Evolutionary conservation across 2,329 filamentous ascomycete species (phyloP), one percentile per base, ranked within the genome.

Genomic region (Elsinoe ampelina): DNA sequence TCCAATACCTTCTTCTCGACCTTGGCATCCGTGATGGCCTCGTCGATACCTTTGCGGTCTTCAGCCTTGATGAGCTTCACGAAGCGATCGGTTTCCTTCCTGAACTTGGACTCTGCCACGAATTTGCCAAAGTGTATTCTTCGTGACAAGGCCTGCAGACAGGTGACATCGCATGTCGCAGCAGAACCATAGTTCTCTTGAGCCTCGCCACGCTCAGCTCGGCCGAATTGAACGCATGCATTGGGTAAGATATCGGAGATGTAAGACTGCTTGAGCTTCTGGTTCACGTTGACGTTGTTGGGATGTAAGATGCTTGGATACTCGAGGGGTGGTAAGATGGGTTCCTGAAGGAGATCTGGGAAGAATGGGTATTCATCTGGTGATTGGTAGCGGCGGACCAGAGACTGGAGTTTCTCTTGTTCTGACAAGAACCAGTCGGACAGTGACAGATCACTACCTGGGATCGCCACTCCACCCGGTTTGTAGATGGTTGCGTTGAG

Each of bases 331-430:
- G 87, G 84, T n/a, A 98, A 81, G 60, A 98, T 87, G 22, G 92
- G 88, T 57, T 80, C 77, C 66, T 89, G 82, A 39, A 96, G 77
- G 8, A 82, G 85, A 30, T 87, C 80, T 1, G 90, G 89, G 75
- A 96, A 98, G 82, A 97, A 98, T 19, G 93, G 89, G 71, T 95
- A 92, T 74, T 98, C 93, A 77, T 98, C 93, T 38, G 93, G 93
- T 0, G 89, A 89, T 71, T 98, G 85, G 77, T 90, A 98, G 69
- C 93, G 89, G 63, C 93, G 89, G 63, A 98, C 91, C 54, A 89
- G 82, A 12, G 91, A 95, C 70, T 98, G 92, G 5, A 97, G 77
- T 61, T 83, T 85, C 73, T 98, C 93, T 69, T 95, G 89, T 71
- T 95, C 87, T 63, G 79, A 80, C 26, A 97, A 83, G 69, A 95